Evolutionary conservation across 116 monocot genomes (phyloP), one percentile per base, ranked within the genome.

Genomic region (Cymodocea nodosa): DNA sequence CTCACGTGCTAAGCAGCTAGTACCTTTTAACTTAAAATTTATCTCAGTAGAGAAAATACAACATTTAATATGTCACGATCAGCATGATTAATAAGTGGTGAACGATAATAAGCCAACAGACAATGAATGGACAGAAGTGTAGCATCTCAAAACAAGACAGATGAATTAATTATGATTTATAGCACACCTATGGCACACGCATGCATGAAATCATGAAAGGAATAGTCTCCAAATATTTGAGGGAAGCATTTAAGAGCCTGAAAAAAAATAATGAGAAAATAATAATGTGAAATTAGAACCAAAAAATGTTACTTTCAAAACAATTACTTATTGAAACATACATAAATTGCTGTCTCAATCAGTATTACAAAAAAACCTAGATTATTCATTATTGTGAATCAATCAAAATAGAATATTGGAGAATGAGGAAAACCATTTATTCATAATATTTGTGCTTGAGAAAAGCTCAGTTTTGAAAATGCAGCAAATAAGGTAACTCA

Each of bases 141-240:
- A 17, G 2, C 25, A 50, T 30, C 20, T 34, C 24, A 66, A 66
- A 44, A 15, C 12, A 23, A 66, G 8, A 24, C 12, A 66, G 0
- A 35, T 19, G 8, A 39, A n/a, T 13, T 39, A 56, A 68, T 11
- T 10, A 30, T 30, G 30, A 30, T 30, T 30, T 30, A 39, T 7
- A 68, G 12, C 79, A 58, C 74, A 92, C 91, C 84, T 73, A 84
- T 74, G 15, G 80, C 73, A 84, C 66, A 84, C 19, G 91, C 87
- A 76, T 84, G 78, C 79, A 87, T 79, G 67, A 87, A 92, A 80
- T 80, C 69, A 54, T 76, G 69, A 62, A 92, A 76, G 36, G 61
- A 58, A 35, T 62, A 35, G 23, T 74, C 75, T 71, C 84, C 87
- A 78, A 84, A 80, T 17, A 76, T 55, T 53, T 76, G 68, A 34